These are phyloP conservation scores for Favolaschia claudopus DNA, from an alignment of 768 basidiomycete genomes.

Conservation along the genomic window DNA sequence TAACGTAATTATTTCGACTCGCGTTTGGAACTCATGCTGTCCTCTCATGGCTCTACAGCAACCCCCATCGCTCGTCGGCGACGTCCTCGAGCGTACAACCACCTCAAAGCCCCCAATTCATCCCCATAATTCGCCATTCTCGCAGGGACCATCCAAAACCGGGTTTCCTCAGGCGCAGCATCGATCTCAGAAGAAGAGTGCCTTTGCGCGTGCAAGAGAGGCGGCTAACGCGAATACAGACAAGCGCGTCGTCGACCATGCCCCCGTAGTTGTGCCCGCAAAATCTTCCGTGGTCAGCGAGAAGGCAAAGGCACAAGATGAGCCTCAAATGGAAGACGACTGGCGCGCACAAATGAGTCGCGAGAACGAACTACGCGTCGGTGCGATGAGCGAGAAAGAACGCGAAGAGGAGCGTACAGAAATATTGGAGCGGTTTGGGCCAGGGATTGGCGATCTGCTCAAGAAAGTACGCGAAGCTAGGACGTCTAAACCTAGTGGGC, in stretches of 20 bases:
- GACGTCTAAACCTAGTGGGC: conserved; percentile 39
- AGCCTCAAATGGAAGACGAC: no score
- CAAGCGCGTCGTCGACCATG: conserved; percentile 37
- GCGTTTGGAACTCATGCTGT: not conserved
- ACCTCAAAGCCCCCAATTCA: conserved; percentile 38
- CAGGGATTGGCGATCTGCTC: conserved; percentile 68
- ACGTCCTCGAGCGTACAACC: conserved; percentile 55
- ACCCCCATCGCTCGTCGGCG: conserved; percentile 44
- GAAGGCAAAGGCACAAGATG: no score
- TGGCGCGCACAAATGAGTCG: conserved; percentile 67
- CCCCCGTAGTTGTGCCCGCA: conserved; percentile 36
- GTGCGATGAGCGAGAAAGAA: conserved; percentile 75
- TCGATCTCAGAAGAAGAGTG: conserved; percentile 67
- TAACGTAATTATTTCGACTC: no score
- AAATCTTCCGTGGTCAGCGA: conserved; percentile 10
- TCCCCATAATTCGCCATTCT: no score
- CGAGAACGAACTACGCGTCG: conserved; percentile 71
- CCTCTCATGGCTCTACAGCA: not conserved
- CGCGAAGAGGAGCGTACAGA: conserved; percentile 69
- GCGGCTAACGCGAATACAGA: conserved; percentile 31
- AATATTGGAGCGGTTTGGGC: conserved; percentile 77
- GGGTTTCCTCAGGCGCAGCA: conserved; percentile 74
- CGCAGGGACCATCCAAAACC: conserved; percentile 36
- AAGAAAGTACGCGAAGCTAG: conserved; percentile 58
- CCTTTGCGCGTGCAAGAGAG: conserved; percentile 61